A percentile compares a stretch with the other conserved stretches of the same genome.
Conservation (phyloP, 345 rosid species). For the Xanthoceras sorbifolium region DNA sequence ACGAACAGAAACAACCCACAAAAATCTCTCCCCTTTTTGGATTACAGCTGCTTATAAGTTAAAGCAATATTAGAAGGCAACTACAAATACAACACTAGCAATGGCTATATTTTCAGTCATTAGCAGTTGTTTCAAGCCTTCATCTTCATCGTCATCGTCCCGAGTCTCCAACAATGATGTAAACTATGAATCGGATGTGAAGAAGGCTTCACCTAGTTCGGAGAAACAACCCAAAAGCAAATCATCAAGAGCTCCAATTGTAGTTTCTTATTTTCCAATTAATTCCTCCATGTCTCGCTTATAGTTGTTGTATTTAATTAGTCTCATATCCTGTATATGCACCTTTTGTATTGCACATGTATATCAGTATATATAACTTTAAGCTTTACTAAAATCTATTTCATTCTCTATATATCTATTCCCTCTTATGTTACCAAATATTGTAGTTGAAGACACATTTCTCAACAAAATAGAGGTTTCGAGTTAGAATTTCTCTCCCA, state of each 20-base stretch:
- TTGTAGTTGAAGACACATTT: too few relatives aligned
- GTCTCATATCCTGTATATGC: neutral
- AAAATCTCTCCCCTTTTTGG: neutral
- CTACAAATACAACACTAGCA: neutral
- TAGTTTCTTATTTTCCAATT: neutral
- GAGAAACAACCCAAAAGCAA: slow-evolving; percentile 6
- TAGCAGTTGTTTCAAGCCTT: neutral
- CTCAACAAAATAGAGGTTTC: too few relatives aligned
- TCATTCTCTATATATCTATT: neutral
- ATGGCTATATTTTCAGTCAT: neutral
- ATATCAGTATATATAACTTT: too few relatives aligned
- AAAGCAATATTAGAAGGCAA: neutral
- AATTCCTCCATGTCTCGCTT: neutral
- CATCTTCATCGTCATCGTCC: neutral
- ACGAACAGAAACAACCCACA: neutral
- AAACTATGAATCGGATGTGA: neutral
- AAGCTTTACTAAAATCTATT: too few relatives aligned
- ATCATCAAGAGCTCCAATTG: slow-evolving; percentile 8
- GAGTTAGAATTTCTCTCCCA: too few relatives aligned
- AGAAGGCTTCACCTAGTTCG: neutral
- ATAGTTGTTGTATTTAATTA: neutral
- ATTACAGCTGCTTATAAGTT: neutral
- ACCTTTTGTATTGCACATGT: neutral
- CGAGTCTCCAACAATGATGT: neutral
- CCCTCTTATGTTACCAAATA: too few relatives aligned